Base-by-base conservation (phyloP, 176 grass and related monocot species). In the Zoysia japonica region DNA sequence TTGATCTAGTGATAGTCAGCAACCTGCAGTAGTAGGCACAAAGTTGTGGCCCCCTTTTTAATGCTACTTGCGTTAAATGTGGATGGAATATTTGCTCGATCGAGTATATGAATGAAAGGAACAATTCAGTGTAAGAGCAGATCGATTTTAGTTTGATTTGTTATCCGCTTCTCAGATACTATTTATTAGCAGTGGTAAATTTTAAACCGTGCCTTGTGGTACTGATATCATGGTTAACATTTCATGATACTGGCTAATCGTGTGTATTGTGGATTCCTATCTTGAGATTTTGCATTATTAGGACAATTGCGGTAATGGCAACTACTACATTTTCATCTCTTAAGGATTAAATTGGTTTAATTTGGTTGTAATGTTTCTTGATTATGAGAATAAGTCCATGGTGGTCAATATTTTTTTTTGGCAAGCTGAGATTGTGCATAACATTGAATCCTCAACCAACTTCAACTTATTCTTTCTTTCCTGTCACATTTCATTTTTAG, bases 401-500 rank as follows among this genome's bases (percentile, higher is more conserved):
- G 79, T 47, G 40, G n/a, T 53, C 43, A 84, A 16, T 15, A 28
- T 84, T 2, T 64, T 17, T 78, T 63, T 71, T 54, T 63, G 28
- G 28, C 28, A 15, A 56, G 49, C 12, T 80, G 10, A 48, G 85
- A 66, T 61, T 50, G 3, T 36, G 9, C 4, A 65, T 65, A 69
- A 75, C 70, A 65, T 76, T 45, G 67, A 80, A 52, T 49, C 61
- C 37, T 65, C 82, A 80, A 1, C 16, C 9, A 48, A 57, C 37
- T 72, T 47, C 47, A 15, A 54, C 78, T 65, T 70, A 47, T 37
- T 71, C 15, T 40, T 78, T 78, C 16, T 71, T 60, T 79, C 9
- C 28, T 74, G 20, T 4, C 53, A 45, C 62, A 74, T 61, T 62
- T 60, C 3, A 60, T 76, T 97, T 87, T 62, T 45, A 89, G 96